A percentile compares a stretch with the other conserved stretches of the same genome.
phyloP scores from a whole-genome alignment of 768 basidiomycete genomes.

The Piloderma croceum region DNA sequence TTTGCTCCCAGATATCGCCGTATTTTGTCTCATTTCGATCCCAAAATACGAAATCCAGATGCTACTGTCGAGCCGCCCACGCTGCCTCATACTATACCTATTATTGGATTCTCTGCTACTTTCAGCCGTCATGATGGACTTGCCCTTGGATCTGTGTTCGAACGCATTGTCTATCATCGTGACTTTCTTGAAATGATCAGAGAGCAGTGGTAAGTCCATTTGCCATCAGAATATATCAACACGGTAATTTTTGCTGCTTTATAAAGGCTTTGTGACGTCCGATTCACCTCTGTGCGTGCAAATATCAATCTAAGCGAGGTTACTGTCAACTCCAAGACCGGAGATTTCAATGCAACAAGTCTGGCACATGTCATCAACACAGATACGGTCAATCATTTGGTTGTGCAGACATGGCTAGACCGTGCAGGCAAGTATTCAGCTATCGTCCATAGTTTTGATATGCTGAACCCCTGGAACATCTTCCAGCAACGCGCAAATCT shows the following conservation, averaged over 20 bases:
- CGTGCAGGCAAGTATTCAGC: slow-evolving; percentile 56
- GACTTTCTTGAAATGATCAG: slow-evolving; percentile 91
- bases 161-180: slow-evolving; percentile 87
- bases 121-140: slow-evolving; percentile 90
- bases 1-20: slow-evolving; percentile 57
- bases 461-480: neutral
- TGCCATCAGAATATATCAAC: no score
- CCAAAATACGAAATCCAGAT: slow-evolving; percentile 54
- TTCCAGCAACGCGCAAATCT: slow-evolving; percentile 62
- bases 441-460: neutral
- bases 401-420: slow-evolving; percentile 83
- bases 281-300: slow-evolving; percentile 78
- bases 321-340: slow-evolving; percentile 56
- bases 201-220: slow-evolving; percentile 65
- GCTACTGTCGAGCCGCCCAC: slow-evolving; percentile 29
- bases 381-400: slow-evolving; percentile 63
- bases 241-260: slow-evolving; percentile 6
- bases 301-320: slow-evolving; percentile 66
- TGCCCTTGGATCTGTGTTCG: slow-evolving; percentile 83
- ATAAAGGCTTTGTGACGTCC: slow-evolving; percentile 74
- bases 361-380: slow-evolving; percentile 83
- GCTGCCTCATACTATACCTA: slow-evolving; percentile 55
- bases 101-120: slow-evolving; percentile 93
- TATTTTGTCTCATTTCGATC: slow-evolving; percentile 79
- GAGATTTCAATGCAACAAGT: slow-evolving; percentile 78